phyloP scores from a whole-genome alignment of 2,329 filamentous ascomycete species.

The Colletotrichum echinochloae region DNA sequence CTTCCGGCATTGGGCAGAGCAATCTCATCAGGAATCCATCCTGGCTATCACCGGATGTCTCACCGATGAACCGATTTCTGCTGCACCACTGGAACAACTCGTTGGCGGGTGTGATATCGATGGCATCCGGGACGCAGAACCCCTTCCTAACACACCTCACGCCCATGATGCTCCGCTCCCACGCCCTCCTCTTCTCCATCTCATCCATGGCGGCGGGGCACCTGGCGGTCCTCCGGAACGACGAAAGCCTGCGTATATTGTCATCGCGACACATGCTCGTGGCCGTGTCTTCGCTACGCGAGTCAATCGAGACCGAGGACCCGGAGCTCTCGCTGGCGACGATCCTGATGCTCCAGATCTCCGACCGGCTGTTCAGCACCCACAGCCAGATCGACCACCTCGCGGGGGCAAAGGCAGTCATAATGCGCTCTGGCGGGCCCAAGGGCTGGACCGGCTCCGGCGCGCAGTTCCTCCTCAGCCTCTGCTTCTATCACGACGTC shows the following conservation, averaged over 20 bases:
- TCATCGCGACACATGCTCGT: slow-evolving; percentile 44
- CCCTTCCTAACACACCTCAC: slow-evolving; percentile 49
- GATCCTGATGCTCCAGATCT: slow-evolving; percentile 49
- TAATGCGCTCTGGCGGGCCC: slow-evolving; percentile 40
- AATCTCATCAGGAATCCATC: slow-evolving; percentile 28
- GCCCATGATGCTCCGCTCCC: slow-evolving; percentile 47
- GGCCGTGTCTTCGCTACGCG: slow-evolving; percentile 40
- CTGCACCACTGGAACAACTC: slow-evolving; percentile 48
- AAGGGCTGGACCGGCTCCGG: slow-evolving; percentile 42
- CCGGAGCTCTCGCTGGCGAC: slow-evolving; percentile 47
- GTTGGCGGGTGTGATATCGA: slow-evolving; percentile 46
- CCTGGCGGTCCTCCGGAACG: slow-evolving; percentile 45
- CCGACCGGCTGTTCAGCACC: slow-evolving; percentile 47
- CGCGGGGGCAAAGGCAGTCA: slow-evolving; percentile 48
- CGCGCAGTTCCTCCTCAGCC: slow-evolving; percentile 46
- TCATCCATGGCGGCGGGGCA: slow-evolving; percentile 49
- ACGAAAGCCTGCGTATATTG: slow-evolving; percentile 42
- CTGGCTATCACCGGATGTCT: slow-evolving; percentile 5
- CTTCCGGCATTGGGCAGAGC: background rate
- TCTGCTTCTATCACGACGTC: slow-evolving; percentile 50
- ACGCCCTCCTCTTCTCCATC: slow-evolving; percentile 46
- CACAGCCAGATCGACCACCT: slow-evolving; percentile 48
- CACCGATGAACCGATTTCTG: slow-evolving; percentile 39
- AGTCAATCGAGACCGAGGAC: slow-evolving; percentile 20
- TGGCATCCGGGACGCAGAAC: slow-evolving; percentile 45